phyloP scores from a whole-genome alignment of 495 filamentous ascomycete species.

The Penicillium samsonianum region DNA sequence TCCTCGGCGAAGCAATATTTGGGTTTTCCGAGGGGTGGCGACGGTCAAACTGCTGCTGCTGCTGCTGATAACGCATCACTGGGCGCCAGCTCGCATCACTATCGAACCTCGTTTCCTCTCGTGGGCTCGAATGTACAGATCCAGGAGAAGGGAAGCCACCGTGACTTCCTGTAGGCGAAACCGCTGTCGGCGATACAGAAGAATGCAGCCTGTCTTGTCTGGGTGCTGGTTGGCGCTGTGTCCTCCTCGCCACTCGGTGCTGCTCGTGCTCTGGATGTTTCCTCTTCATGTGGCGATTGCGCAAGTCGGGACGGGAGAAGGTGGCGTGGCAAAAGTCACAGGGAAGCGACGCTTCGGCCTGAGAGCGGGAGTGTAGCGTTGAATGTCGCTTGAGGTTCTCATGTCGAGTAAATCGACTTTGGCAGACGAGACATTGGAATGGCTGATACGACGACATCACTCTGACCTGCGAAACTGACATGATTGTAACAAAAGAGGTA shows the following conservation, averaged over 20 bases:
- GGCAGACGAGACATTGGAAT: constrained; percentile 38
- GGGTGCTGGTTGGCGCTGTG: constrained; percentile 10
- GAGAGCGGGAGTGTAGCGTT: constrained; percentile 32
- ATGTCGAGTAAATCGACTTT: constrained; percentile 39
- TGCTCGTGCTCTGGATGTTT: constrained; percentile 36
- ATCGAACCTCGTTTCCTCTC: background rate
- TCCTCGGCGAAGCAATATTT: background rate
- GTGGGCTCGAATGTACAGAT: background rate
- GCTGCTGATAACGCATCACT: background rate
- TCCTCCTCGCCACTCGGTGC: constrained; percentile 15
- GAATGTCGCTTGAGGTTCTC: constrained; percentile 45
- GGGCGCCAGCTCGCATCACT: background rate
- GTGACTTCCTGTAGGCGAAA: background rate
- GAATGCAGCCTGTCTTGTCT: constrained; percentile 10
- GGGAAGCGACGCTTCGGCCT: constrained; percentile 23
- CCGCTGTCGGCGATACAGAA: constrained; percentile 7
- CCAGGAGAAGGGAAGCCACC: background rate
- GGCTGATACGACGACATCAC: constrained; percentile 27
- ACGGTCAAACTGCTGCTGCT: constrained; percentile 2
- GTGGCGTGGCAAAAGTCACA: constrained; percentile 35
- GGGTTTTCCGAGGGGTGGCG: background rate
- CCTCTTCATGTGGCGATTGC: constrained; percentile 38
- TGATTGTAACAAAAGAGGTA: background rate
- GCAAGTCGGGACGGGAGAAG: constrained; percentile 37
- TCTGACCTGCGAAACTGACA: constrained; percentile 20